Conservation (phyloP, 2,329 filamentous ascomycete species). For the Septoria petroselini region DNA sequence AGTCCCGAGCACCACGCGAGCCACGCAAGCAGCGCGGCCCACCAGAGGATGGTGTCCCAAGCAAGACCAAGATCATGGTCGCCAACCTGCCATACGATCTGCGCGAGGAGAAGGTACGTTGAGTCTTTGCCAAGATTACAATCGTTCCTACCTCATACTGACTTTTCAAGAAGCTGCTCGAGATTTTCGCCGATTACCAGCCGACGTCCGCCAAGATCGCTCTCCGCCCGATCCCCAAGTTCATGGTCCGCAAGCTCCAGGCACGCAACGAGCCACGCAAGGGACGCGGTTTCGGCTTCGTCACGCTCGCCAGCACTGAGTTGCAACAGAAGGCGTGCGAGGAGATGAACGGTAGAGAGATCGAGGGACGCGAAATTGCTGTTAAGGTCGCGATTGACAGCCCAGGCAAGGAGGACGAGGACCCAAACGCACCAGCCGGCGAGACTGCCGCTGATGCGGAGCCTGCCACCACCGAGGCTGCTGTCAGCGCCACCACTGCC, state of each 20-base stretch:
- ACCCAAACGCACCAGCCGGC: constrained; percentile 48
- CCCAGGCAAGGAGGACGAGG: constrained; percentile 95
- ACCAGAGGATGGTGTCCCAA: constrained; percentile 93
- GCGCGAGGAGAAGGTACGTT: constrained; percentile 86
- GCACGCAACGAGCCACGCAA: constrained; percentile 97
- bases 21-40: constrained; percentile 82
- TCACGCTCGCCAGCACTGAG: constrained; percentile 92
- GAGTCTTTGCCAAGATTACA: background rate
- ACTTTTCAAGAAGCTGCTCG: constrained; percentile 69
- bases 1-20: constrained; percentile 49
- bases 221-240: constrained; percentile 94
- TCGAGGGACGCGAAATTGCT: constrained; percentile 97
- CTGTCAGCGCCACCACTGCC: constrained; percentile 34
- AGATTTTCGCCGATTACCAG: constrained; percentile 90
- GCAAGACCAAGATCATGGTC: constrained; percentile 99
- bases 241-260: constrained; percentile 99
- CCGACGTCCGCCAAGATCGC: constrained; percentile 97
- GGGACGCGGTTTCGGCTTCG: constrained; percentile 98
- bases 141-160: constrained; percentile 26
- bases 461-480: constrained; percentile 39
- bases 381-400: constrained; percentile 99
- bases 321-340: constrained; percentile 92
- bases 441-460: constrained; percentile 33
- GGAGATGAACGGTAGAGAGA: constrained; percentile 99
- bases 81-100: constrained; percentile 98